A percentile compares a stretch with the other conserved stretches of the same genome.
phyloP scores from a whole-genome alignment of 352 stramenopile genomes.

The Blastocystis sp. region DNA sequence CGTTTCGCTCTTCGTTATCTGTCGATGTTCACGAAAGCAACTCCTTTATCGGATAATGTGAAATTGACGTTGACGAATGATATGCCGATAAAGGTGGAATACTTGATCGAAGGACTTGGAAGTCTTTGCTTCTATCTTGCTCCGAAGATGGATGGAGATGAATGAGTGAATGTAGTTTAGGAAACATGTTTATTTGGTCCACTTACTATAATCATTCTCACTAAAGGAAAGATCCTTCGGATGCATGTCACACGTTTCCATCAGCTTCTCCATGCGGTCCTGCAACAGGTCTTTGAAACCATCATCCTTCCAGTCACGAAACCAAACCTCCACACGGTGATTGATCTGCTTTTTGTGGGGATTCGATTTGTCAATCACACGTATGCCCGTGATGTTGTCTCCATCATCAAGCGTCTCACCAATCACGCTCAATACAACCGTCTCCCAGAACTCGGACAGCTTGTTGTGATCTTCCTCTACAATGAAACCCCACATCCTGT shows the following conservation, averaged over 20 bases:
- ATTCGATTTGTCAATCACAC: constrained; percentile 70
- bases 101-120: constrained; percentile 88
- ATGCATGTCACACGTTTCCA: neutral
- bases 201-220: constrained; percentile 31
- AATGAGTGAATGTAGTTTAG: constrained; percentile 15
- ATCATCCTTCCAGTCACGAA: constrained; percentile 48
- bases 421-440: constrained; percentile 74
- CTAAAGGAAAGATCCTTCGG: neutral
- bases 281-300: neutral
- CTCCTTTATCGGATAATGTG: constrained; percentile 80
- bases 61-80: constrained; percentile 91
- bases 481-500: neutral
- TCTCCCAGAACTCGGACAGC: constrained; percentile 74
- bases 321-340: constrained; percentile 52
- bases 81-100: constrained; percentile 94
- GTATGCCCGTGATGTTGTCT: constrained; percentile 74
- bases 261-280: constrained; percentile 1
- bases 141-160: constrained; percentile 96
- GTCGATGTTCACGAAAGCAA: constrained; percentile 98
- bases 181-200: constrained; percentile 21
- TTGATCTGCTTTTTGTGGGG: constrained; percentile 44
- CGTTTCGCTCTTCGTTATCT: constrained; percentile 97
- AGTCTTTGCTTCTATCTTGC: constrained; percentile 97
- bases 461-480: constrained; percentile 67
- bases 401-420: constrained; percentile 72